phyloP scores from a whole-genome alignment of 106 monocot genomes.

The Iris macrosiphon region DNA sequence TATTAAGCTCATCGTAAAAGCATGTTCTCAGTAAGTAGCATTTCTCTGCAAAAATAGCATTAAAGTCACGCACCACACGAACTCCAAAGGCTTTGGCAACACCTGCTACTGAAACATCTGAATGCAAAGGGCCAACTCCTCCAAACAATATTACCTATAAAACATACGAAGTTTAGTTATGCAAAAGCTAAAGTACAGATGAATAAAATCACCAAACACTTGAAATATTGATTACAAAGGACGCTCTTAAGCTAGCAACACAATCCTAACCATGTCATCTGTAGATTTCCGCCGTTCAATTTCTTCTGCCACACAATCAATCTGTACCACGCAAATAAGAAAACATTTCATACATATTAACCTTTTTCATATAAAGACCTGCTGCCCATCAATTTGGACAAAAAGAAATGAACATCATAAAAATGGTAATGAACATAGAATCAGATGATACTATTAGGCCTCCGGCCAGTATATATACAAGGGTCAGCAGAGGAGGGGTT shows the following conservation, averaged over 20 bases:
- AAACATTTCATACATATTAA: slow-evolving; percentile 3
- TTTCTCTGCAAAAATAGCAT: not conserved
- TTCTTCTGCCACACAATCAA: slow-evolving; percentile 92
- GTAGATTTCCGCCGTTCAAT: slow-evolving; percentile 54
- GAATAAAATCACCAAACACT: not conserved
- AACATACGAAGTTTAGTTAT: slow-evolving; percentile 4
- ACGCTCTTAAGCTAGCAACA: slow-evolving; percentile 6
- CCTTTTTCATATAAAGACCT: too few relatives aligned
- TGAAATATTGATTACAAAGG: not conserved
- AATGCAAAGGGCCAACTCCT: slow-evolving; percentile 94
- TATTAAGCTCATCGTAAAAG: not conserved
- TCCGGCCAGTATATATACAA: too few relatives aligned
- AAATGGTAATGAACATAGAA: too few relatives aligned
- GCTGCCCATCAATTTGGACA: too few relatives aligned
- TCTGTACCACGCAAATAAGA: slow-evolving; percentile 49
- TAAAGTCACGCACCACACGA: slow-evolving; percentile 52
- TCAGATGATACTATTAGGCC: too few relatives aligned
- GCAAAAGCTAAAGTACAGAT: not conserved
- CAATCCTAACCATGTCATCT: slow-evolving; percentile 63
- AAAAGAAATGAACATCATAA: too few relatives aligned
- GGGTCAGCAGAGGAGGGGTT: too few relatives aligned
- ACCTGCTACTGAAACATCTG: slow-evolving; percentile 91
- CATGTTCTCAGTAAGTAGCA: not conserved
- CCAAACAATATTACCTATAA: slow-evolving; percentile 87
- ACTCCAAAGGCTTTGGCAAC: slow-evolving; percentile 97